Evolutionary conservation across 1,284 basidiomycete species (phyloP).

Genomic region (Pholiota adiposa): DNA sequence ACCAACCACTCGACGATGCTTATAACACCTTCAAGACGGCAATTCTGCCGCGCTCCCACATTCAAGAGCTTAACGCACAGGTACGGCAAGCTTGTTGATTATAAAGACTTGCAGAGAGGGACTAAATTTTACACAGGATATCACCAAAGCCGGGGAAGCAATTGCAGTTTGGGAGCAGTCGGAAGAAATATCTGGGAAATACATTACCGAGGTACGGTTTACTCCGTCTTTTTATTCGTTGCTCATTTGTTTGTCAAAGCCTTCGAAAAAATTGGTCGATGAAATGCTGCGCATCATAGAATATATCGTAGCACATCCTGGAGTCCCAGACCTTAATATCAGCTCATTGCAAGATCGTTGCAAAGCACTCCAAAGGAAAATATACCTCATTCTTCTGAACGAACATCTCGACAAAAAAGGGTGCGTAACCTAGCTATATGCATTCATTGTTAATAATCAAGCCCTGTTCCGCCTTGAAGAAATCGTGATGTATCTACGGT

Average conservation of each 20-base stretch:
- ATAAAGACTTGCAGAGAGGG: background rate
- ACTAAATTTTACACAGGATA: background rate
- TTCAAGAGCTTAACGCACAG: background rate
- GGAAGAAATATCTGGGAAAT: constrained; percentile 7
- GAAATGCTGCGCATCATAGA: constrained; percentile 1
- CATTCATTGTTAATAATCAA: background rate
- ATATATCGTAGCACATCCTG: constrained; percentile 1
- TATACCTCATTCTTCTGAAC: background rate
- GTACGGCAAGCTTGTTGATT: background rate
- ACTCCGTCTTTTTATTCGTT: background rate
- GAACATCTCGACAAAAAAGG: background rate
- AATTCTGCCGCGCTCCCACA: background rate
- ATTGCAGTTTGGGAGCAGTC: constrained; percentile 2
- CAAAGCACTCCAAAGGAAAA: background rate
- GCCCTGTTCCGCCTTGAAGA: background rate
- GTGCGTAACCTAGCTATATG: background rate
- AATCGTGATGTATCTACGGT: background rate
- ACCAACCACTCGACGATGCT: background rate
- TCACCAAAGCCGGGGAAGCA: background rate
- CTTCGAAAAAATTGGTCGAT: background rate
- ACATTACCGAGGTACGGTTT: background rate
- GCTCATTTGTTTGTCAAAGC: background rate
- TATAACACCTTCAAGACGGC: constrained; percentile 1
- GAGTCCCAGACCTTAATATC: background rate
- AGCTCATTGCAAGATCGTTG: background rate